Percentiles rank a stretch among this genome's conserved stretches.
phyloP scores from a whole-genome alignment of 257 asterid species.

The Rehmannia glutinosa region DNA sequence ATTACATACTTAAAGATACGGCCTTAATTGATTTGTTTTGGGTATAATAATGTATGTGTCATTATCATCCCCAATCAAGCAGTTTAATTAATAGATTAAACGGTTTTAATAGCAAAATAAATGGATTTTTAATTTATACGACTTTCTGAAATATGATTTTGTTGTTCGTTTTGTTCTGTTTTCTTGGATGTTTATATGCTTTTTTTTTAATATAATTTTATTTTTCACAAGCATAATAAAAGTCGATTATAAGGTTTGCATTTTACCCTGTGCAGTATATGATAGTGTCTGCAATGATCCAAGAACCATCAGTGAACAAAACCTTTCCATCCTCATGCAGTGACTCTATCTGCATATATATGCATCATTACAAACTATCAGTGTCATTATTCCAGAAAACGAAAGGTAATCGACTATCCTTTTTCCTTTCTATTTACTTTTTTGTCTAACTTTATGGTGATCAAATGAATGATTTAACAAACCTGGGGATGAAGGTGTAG shows the following conservation, averaged over 20 bases:
- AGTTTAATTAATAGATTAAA: slow-evolving; percentile 1
- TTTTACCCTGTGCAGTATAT: slow-evolving; percentile 85
- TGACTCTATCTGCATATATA: slow-evolving; percentile 58
- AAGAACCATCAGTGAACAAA: slow-evolving; percentile 57
- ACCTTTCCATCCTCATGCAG: slow-evolving; percentile 74
- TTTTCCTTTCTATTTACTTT: background rate
- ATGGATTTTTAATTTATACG: too few species aligned
- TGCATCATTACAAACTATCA: too few species aligned
- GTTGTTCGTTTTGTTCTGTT: too few species aligned
- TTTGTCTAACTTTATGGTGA: background rate
- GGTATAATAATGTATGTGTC: too few species aligned
- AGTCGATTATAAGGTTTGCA: background rate
- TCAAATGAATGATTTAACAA: background rate
- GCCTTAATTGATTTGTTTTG: too few species aligned
- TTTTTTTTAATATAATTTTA: too few species aligned
- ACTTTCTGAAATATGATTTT: too few species aligned
- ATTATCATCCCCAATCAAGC: slow-evolving; percentile 7
- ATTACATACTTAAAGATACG: too few species aligned
- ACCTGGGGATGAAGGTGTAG: slow-evolving; percentile 73
- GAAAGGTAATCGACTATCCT: background rate
- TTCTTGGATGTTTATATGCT: too few species aligned
- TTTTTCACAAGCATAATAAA: background rate
- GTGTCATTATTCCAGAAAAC: background rate
- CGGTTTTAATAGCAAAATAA: background rate
- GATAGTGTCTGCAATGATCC: slow-evolving; percentile 60